Base-by-base conservation (phyloP, 345 rosid genomes). In the Limnanthes douglasii region DNA sequence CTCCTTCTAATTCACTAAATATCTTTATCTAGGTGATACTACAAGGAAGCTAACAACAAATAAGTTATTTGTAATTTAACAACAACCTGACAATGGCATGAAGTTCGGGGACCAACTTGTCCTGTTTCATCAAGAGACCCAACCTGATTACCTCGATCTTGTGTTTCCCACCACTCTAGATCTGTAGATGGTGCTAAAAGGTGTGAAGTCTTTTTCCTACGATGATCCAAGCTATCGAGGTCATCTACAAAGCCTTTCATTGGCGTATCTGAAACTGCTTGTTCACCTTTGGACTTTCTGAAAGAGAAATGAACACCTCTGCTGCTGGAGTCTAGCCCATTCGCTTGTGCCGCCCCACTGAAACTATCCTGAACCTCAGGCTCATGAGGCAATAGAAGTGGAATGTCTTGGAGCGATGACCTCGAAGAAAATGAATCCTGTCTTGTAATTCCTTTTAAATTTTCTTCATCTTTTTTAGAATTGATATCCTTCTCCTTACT, bases 1-100 rank as follows among this genome's bases (percentile, higher is more conserved):
- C n/a, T n/a, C n/a, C n/a, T n/a, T n/a, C n/a, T n/a, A n/a, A n/a
- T n/a, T n/a, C n/a, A n/a, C n/a, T n/a, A n/a, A n/a, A n/a, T n/a
- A n/a, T n/a, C n/a, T n/a, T n/a, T n/a, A n/a, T n/a, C n/a, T n/a
- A n/a, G n/a, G n/a, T n/a, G n/a, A n/a, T n/a, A n/a, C n/a, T n/a
- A n/a, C n/a, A n/a, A n/a, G n/a, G n/a, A n/a, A n/a, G n/a, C n/a
- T n/a, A n/a, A n/a, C n/a, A n/a, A n/a, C n/a, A n/a, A n/a, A n/a
- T n/a, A n/a, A n/a, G n/a, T n/a, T n/a, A n/a, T n/a, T n/a, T n/a
- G n/a, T n/a, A n/a, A 24, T 21, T 28, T 39, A 43, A 36, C 59
- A 62, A 79, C 33, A 45, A 92, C 99, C 94, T 92, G 96, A 70
- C 99, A 92, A 37, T 40, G 77, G 58, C 99, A 92, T 41, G 99